Conservation (phyloP, 768 basidiomycete species). For the Phylloporus sp. region DNA sequence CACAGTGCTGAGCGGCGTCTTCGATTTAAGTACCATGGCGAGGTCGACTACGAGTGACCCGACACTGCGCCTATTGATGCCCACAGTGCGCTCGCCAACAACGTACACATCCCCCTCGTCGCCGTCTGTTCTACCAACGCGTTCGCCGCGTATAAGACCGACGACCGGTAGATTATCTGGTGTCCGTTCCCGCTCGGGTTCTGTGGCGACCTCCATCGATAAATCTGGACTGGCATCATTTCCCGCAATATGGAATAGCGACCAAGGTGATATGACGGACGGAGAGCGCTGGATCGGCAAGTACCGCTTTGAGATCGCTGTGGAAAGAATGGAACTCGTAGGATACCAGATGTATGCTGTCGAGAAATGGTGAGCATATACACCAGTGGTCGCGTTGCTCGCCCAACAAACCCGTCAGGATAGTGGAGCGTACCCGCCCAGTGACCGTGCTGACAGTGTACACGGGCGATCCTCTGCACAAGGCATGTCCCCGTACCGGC, state of each 20-base stretch:
- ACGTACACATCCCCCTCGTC: conserved; percentile 1
- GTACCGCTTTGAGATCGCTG: conserved; percentile 46
- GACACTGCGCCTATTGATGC: conserved; percentile 29
- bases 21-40: conserved; percentile 14
- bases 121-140: conserved; percentile 16
- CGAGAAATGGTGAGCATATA: conserved; percentile 65
- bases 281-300: conserved; percentile 45
- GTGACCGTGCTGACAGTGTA: conserved; percentile 67
- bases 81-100: conserved; percentile 29
- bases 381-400: not conserved
- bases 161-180: conserved; percentile 25
- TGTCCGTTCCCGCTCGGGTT: conserved; percentile 33
- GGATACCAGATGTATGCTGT: conserved; percentile 85
- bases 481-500: conserved; percentile 33
- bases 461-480: conserved; percentile 71
- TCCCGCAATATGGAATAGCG: conserved; percentile 2
- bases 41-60: conserved; percentile 2
- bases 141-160: conserved; percentile 23
- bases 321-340: conserved; percentile 41
- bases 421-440: conserved; percentile 61
- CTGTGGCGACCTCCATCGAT: conserved; percentile 21
- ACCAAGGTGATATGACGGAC: conserved; percentile 14
- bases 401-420: conserved; percentile 37
- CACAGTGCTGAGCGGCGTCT: not conserved
- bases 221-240: conserved; percentile 8